Evolutionary conservation across 108 stramenopile species (phyloP).

Genomic region (Nitzschia sp.): DNA sequence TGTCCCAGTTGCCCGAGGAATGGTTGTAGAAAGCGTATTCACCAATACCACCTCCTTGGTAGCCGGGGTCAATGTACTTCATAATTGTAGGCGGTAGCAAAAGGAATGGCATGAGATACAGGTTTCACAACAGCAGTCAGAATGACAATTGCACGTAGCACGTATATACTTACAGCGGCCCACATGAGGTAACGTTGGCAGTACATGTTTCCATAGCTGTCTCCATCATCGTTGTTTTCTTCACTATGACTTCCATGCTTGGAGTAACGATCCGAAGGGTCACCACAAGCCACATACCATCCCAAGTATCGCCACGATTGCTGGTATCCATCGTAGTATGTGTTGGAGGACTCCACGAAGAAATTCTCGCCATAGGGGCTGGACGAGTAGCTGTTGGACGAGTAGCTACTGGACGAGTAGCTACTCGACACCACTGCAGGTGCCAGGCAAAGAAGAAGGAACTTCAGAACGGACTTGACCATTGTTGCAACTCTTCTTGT

Average conservation of each 20-base stretch:
- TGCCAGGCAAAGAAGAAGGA: background rate
- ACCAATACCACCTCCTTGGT: constrained; percentile 63
- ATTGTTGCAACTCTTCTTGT: background rate
- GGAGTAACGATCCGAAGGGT: constrained; percentile 30
- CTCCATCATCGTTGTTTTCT: constrained; percentile 11
- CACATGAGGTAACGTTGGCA: constrained; percentile 63
- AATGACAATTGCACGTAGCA: no score
- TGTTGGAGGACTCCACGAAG: constrained; percentile 25
- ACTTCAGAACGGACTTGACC: background rate
- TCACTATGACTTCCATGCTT: constrained; percentile 12
- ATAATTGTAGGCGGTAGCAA: background rate
- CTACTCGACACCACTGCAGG: background rate
- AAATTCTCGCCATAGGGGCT: constrained; percentile 29
- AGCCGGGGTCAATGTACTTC: constrained; percentile 58
- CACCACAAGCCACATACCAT: constrained; percentile 59
- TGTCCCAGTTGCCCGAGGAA: constrained; percentile 30
- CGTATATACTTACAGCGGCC: constrained; percentile 48
- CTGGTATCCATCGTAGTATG: constrained; percentile 54
- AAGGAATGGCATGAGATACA: background rate
- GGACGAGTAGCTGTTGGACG: background rate
- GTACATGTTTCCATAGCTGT: constrained; percentile 17
- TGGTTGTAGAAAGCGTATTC: constrained; percentile 60
- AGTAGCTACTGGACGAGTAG: constrained; percentile 8
- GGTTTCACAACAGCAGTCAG: background rate
- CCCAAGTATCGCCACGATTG: constrained; percentile 71